phyloP scores from a whole-genome alignment of 2,329 filamentous ascomycete species.

The Cordyceps tenuipes region DNA sequence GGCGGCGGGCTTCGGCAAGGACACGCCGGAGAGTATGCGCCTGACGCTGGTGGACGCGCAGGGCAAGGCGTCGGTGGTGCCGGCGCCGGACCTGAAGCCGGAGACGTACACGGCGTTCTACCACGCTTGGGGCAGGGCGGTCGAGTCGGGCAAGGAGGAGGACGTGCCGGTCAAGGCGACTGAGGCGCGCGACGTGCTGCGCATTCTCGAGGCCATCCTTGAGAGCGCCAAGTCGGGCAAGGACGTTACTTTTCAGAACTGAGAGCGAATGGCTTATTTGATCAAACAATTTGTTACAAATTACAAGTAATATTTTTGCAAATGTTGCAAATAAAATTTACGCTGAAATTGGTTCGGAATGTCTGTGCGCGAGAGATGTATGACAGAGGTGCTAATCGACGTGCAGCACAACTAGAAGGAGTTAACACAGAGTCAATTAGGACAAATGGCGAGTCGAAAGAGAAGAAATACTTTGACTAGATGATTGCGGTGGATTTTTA shows the following conservation, averaged over 20 bases:
- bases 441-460: too few species aligned
- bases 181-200: slow-evolving; percentile 46
- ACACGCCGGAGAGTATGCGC: slow-evolving; percentile 50
- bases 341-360: too few species aligned
- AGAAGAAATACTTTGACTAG: too few species aligned
- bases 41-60: slow-evolving; percentile 47
- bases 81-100: slow-evolving; percentile 51
- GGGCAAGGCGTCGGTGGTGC: slow-evolving; percentile 40
- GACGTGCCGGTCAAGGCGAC: slow-evolving; percentile 44
- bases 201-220: slow-evolving; percentile 42
- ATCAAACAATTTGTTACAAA: too few species aligned
- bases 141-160: slow-evolving; percentile 39
- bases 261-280: too few species aligned
- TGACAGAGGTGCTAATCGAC: too few species aligned
- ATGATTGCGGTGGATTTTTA: too few species aligned
- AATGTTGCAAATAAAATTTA: too few species aligned
- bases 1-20: slow-evolving; percentile 56
- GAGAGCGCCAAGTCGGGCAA: slow-evolving; percentile 42
- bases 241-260: slow-evolving; percentile 29
- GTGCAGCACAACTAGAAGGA: too few species aligned
- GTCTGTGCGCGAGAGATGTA: too few species aligned
- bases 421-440: too few species aligned
- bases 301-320: too few species aligned
- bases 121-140: slow-evolving; percentile 38
- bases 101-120: slow-evolving; percentile 65